Evolutionary conservation across 1,284 basidiomycete species (phyloP).

Genomic region (Peniophora sp.): DNA sequence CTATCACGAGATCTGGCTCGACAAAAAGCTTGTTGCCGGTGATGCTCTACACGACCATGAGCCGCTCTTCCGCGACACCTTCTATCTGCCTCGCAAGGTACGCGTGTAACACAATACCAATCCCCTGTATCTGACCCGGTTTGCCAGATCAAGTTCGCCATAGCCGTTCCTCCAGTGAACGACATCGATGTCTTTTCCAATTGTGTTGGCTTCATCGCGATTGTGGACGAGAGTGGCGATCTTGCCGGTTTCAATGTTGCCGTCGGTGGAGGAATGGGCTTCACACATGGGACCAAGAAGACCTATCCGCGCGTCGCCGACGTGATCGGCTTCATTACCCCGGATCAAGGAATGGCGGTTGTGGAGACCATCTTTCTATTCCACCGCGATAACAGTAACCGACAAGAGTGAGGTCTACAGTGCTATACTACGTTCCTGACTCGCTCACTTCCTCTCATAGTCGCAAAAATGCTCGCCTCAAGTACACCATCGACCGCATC

Average conservation of each 20-base stretch:
- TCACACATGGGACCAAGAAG: slow-evolving; percentile 98
- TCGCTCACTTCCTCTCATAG: slow-evolving; percentile 14
- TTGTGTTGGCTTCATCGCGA: slow-evolving; percentile 93
- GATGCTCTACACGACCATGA: slow-evolving; percentile 92
- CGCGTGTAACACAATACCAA: slow-evolving; percentile 9
- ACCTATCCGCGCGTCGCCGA: slow-evolving; percentile 91
- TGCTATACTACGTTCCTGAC: not conserved
- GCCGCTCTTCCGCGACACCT: slow-evolving; percentile 86
- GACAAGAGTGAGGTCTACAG: slow-evolving; percentile 60
- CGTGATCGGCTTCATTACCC: slow-evolving; percentile 88
- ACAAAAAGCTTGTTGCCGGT: slow-evolving; percentile 90
- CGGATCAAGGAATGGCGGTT: slow-evolving; percentile 80
- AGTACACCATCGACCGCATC: slow-evolving; percentile 97
- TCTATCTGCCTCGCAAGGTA: slow-evolving; percentile 95
- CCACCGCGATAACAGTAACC: slow-evolving; percentile 95
- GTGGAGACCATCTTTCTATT: slow-evolving; percentile 92
- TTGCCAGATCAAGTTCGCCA: slow-evolving; percentile 91
- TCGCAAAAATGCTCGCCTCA: slow-evolving; percentile 78
- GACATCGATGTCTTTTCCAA: slow-evolving; percentile 96
- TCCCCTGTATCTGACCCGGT: slow-evolving; percentile 8
- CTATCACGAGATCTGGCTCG: slow-evolving; percentile 99
- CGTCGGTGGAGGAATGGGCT: slow-evolving; percentile 96
- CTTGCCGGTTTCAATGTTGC: slow-evolving; percentile 87
- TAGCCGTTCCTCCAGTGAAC: slow-evolving; percentile 95
- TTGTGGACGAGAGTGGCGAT: slow-evolving; percentile 66